Evolutionary conservation across 106 monocot genomes (phyloP).

Genomic region (Apostasia ramifera): DNA sequence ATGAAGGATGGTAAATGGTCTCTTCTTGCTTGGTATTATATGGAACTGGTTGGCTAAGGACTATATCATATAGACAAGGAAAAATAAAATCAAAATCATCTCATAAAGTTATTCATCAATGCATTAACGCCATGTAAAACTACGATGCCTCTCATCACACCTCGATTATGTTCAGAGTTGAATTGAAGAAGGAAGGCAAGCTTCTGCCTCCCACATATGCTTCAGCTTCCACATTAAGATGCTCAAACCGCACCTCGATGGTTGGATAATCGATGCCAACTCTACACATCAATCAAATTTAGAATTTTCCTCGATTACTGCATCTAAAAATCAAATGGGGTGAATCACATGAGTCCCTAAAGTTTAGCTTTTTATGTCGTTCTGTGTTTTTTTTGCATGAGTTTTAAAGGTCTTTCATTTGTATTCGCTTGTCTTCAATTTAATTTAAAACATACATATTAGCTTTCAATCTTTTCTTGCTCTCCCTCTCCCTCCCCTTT

Average conservation of each 20-base stretch:
- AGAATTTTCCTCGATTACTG: too few relatives aligned
- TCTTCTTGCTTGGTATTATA: conserved; percentile 34
- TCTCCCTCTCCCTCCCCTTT: too few relatives aligned
- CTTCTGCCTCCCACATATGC: conserved; percentile 10
- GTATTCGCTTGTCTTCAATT: too few relatives aligned
- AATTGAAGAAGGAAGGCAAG: conserved; percentile 10
- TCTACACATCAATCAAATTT: not conserved
- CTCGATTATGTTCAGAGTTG: not conserved
- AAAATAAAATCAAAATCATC: not conserved
- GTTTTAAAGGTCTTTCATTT: too few relatives aligned
- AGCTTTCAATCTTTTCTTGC: too few relatives aligned
- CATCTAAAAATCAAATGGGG: too few relatives aligned
- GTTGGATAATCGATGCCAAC: conserved; percentile 8
- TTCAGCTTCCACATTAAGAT: conserved; percentile 4
- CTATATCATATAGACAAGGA: conserved; percentile 3
- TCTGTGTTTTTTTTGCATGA: too few relatives aligned
- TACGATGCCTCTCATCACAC: not conserved
- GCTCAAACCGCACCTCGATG: conserved; percentile 10
- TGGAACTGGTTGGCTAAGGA: conserved; percentile 13
- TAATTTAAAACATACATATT: too few relatives aligned
- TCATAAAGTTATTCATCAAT: not conserved
- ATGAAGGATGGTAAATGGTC: conserved; percentile 19
- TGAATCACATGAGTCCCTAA: too few relatives aligned
- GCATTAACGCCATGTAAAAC: not conserved
- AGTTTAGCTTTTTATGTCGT: too few relatives aligned